phyloP scores from a whole-genome alignment of 768 basidiomycete species.

The Boletus sp. region DNA sequence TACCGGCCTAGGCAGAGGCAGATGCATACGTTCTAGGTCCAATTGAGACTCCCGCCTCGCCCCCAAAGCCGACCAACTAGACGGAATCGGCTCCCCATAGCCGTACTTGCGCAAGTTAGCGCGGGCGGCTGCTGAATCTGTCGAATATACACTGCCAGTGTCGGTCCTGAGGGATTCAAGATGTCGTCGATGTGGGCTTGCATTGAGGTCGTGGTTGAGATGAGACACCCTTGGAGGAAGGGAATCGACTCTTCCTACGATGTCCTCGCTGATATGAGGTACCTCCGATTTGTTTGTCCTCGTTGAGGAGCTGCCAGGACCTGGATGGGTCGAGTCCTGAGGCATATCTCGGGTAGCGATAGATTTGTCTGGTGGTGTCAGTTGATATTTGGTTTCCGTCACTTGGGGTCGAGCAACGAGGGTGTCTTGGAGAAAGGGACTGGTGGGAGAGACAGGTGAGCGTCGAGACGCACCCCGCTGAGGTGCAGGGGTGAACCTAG shows the following conservation, averaged over 20 bases:
- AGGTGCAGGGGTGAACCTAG: constrained; percentile 23
- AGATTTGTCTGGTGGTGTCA: neutral
- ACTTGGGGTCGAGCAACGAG: neutral
- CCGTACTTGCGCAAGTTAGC: constrained; percentile 27
- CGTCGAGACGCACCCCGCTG: constrained; percentile 14
- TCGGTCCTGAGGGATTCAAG: constrained; percentile 8
- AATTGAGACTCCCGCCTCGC: constrained; percentile 15
- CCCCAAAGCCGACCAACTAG: constrained; percentile 23
- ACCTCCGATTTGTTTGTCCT: neutral
- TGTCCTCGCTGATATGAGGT: neutral
- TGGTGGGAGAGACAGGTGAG: constrained; percentile 3
- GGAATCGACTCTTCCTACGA: neutral
- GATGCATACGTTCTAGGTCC: constrained; percentile 4
- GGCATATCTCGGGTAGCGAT: neutral
- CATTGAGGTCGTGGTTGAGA: constrained; percentile 1
- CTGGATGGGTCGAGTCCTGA: neutral
- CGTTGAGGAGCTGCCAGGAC: neutral
- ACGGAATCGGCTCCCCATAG: constrained; percentile 20
- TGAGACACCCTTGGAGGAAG: neutral
- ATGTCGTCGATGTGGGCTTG: neutral
- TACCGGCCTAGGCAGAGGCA: constrained; percentile 3
- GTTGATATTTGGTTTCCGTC: neutral
- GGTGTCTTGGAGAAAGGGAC: neutral
- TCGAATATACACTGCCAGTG: constrained; percentile 26
- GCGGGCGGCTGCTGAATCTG: constrained; percentile 19